Evolutionary conservation across 192 early-diverging fungal genomes (phyloP), one percentile per base, ranked within the genome.

Genomic region (Lobosporangium transversale): DNA sequence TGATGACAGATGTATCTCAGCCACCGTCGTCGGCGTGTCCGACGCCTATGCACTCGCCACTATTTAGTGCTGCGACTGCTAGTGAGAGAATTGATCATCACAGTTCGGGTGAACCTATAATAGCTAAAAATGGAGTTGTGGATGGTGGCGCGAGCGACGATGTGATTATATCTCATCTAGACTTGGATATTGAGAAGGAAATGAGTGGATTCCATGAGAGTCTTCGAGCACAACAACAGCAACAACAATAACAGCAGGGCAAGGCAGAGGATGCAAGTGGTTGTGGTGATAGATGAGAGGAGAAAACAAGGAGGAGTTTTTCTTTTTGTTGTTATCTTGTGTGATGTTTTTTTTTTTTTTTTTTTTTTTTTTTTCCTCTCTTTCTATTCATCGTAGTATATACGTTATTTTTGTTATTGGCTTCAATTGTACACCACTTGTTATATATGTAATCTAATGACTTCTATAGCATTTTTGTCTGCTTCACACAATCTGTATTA

Each of bases 11-110:
- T 35, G 62, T 66, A 1, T 60, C 60, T 24, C 81, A 82, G 29
- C 69, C 73, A 7, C 81, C 81, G 2, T 79, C 75, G 0, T 82
- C 81, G 17, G 81, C 81, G 2, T 82, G 81, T 35, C 70, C 81
- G 2, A 71, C 81, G 8, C 81, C 81, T 0, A 32, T 82, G 5
- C 69, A 82, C 40, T 82, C 81, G 20, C 81, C 81, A 20, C 66
- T 82, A 2, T 82, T 82, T 53, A 63, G 75, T 43, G 81, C 66
- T 4, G 74, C 73, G 21, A 26, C 36, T 23, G 57, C 73, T 1
- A 53, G 43, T n/a, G 48, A 53, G 6, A 29, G 60, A 45, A 58
- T 71, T 1, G 53, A 63, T 31, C 69, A 76, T 40, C 64, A 67
- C 21, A 31, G 42, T 29, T 61, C 67, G 17, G 67, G 67, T 29